Evolutionary conservation across 2,329 filamentous ascomycete genomes (phyloP), one percentile per base, ranked within the genome.

Genomic region (Arthrobotrys sinensis): DNA sequence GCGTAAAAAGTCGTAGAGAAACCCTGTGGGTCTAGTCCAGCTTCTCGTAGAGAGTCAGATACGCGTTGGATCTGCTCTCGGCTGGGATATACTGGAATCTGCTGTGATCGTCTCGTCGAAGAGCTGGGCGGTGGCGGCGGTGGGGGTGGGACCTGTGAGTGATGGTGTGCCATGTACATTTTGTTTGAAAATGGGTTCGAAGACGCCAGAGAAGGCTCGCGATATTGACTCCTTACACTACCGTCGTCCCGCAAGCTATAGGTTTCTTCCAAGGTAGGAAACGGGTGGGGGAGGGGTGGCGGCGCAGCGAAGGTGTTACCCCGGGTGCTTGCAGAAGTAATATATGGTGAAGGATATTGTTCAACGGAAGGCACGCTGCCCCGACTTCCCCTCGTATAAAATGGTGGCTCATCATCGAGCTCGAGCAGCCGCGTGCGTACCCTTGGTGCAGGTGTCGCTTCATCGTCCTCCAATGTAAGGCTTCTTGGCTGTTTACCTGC

Each of bases 131-230:
- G 70, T 45, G 67, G 24, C 24, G 24, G 70, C 7, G 71, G 70
- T 40, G 63, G 72, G 4, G 55, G 55, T 11, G 55, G 55, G 2
- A 60, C 19, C 12, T 60, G 55, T 32, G 55, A 40, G 21, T 66
- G 72, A 7, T 69, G 72, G 28, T 76, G 72, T 28, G 73, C 40
- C 73, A 77, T 70, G 14, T 71, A 68, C 60, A 71, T 71, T 45
- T 53, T 65, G 14, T 77, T 77, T 14, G 73, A 77, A 28, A 77
- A 77, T 4, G 73, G 73, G 43, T 77, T 77, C 8, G 73, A 77
- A 6, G 73, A 77, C 6, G 73, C 73, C 6, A 77, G 24, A n/a
- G 73, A 71, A 14, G 73, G 73, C 19, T 77, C 73, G 8, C 73
- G 65, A 24, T 70, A 77, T 55, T 77, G 73, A 21, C 73, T 77